Base-by-base conservation (phyloP, 1,139 yeast species). In the Pichia sp. region DNA sequence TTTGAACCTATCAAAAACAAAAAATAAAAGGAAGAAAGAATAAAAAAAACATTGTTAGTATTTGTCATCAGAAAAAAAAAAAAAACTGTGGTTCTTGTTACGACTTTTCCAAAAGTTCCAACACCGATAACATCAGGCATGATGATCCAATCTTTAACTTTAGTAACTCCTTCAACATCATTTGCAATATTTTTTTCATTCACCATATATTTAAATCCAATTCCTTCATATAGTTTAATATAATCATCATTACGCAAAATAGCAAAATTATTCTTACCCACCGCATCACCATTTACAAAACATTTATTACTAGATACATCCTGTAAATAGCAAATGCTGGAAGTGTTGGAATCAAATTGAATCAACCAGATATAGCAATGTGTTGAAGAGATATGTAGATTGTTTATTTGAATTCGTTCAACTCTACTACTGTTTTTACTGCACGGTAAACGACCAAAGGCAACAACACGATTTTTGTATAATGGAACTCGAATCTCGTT, bases 31-130 rank as follows among this genome's bases (percentile, higher is more conserved):
- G 16, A n/a, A 8, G 11, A 19, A n/a, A 9, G 21, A 7, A 14
- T 24, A 24, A 19, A 22, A 16, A 13, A 20, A 31, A 20, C 27
- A 10, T 5, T 10, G 6, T 5, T 28, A 7, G 6, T n/a, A n/a
- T n/a, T n/a, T n/a, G n/a, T n/a, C n/a, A n/a, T n/a, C n/a, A n/a
- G n/a, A n/a, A n/a, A n/a, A n/a, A n/a, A n/a, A n/a, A n/a, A n/a
- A n/a, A n/a, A n/a, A n/a, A n/a, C n/a, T n/a, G n/a, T n/a, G n/a
- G n/a, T n/a, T n/a, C n/a, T n/a, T n/a, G n/a, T n/a, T n/a, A n/a
- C n/a, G n/a, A n/a, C 83, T 33, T 70, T 67, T 1, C 85, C 85
- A 65, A 77, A 79, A 0, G 83, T 72, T 0, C 87, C 87, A 33
- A 65, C 62, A 0, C 86, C 86, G 24, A 79, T 56, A 3, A 72